A percentile compares a stretch with the other conserved stretches of the same genome.
Evolutionary conservation across 805 yeast genomes (phyloP).

Genomic region (Schizosaccharomyces lindneri): DNA sequence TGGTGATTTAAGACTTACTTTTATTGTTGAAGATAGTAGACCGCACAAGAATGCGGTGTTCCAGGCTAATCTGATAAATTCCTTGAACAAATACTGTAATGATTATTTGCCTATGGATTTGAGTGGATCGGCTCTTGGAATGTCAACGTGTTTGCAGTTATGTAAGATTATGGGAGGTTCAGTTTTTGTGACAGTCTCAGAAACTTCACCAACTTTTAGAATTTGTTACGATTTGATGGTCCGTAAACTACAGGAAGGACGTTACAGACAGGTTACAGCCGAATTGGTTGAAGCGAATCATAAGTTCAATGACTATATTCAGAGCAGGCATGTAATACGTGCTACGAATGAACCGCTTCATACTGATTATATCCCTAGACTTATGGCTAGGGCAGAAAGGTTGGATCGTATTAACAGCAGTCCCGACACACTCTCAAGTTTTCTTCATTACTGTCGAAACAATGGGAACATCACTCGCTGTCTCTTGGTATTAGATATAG

Average conservation of each 20-base stretch:
- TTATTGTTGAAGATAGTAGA: constrained; percentile 25
- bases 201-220: constrained; percentile 15
- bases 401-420: no score
- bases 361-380: no score
- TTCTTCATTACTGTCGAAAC: no score
- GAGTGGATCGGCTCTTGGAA: constrained; percentile 30
- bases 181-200: constrained; percentile 11
- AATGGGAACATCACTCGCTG: no score
- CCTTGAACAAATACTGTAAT: background rate
- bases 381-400: no score
- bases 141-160: constrained; percentile 24
- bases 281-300: background rate
- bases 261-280: background rate
- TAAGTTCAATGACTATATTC: background rate
- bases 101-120: constrained; percentile 18
- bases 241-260: background rate
- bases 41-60: background rate
- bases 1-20: constrained; percentile 5
- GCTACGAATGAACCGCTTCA: no score
- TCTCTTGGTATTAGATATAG: no score
- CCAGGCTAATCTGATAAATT: background rate
- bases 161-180: constrained; percentile 19
- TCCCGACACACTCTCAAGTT: no score
- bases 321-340: background rate
- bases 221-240: background rate